These are phyloP conservation scores for Grifola frondosa DNA, from an alignment of 1,284 basidiomycete genomes.

Conservation along the genomic window DNA sequence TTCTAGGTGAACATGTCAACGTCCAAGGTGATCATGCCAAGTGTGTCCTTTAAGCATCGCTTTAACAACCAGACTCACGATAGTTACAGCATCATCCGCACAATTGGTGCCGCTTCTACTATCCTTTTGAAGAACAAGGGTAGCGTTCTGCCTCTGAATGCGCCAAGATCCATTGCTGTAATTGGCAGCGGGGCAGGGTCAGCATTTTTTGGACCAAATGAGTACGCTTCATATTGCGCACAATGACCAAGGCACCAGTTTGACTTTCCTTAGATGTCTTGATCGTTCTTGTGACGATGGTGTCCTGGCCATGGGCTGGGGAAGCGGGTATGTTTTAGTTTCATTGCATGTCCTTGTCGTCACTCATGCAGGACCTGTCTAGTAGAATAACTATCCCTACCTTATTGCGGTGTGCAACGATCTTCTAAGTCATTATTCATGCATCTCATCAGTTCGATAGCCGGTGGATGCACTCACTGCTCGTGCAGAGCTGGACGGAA, in stretches of 20 bases:
- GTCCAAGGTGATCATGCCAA: slow-evolving; percentile 66
- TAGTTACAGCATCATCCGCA: slow-evolving; percentile 44
- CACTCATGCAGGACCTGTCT: not conserved
- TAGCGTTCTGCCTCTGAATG: slow-evolving; percentile 50
- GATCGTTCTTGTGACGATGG: slow-evolving; percentile 52
- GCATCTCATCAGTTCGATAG: slow-evolving; percentile 9
- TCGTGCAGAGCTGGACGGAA: slow-evolving; percentile 40
- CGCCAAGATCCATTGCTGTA: slow-evolving; percentile 37
- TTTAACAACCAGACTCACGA: not conserved
- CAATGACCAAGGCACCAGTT: slow-evolving; percentile 13
- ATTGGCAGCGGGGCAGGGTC: slow-evolving; percentile 59
- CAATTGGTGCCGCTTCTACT: slow-evolving; percentile 56
- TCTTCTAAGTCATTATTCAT: not conserved
- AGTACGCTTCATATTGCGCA: slow-evolving; percentile 27
- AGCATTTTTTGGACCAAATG: slow-evolving; percentile 54
- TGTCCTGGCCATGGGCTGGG: slow-evolving; percentile 67
- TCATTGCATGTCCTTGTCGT: not conserved
- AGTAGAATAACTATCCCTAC: slow-evolving; percentile 52
- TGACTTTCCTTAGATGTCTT: slow-evolving; percentile 36
- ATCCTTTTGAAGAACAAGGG: slow-evolving; percentile 65
- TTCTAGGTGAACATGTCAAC: slow-evolving; percentile 49
- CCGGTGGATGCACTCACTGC: slow-evolving; percentile 52
- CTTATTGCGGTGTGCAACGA: slow-evolving; percentile 41
- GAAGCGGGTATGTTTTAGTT: slow-evolving; percentile 37
- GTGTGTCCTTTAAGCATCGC: slow-evolving; percentile 28